phyloP scores from a whole-genome alignment of 345 rosid species.

The Pistacia atlantica region DNA sequence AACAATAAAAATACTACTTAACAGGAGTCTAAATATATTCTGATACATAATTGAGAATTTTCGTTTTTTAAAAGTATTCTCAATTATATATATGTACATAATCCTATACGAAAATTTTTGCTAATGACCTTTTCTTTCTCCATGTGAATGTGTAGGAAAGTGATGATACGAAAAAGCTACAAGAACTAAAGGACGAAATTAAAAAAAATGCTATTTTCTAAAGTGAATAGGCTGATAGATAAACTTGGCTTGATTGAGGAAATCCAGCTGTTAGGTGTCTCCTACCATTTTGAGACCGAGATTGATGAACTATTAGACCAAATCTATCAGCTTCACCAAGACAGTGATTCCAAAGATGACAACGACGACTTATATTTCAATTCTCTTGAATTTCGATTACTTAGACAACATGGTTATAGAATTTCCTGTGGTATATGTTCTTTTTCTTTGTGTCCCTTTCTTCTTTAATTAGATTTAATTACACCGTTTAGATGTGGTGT shows the following conservation, averaged over 20 bases:
- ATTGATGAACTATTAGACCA: constrained; percentile 25
- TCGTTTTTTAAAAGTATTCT: too few species aligned
- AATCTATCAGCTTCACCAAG: background rate
- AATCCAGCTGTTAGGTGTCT: constrained; percentile 44
- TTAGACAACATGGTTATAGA: constrained; percentile 31
- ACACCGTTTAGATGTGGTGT: too few species aligned
- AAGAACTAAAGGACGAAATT: constrained; percentile 25
- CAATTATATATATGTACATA: too few species aligned
- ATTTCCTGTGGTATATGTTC: background rate
- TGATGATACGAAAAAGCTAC: constrained; percentile 13
- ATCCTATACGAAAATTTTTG: too few species aligned
- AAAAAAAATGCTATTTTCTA: constrained; percentile 13
- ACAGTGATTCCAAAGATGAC: background rate
- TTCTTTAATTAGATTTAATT: background rate
- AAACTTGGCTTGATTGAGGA: constrained; percentile 32
- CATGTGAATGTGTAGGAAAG: background rate
- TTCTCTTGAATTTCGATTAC: constrained; percentile 30
- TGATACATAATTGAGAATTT: too few species aligned
- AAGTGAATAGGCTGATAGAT: background rate
- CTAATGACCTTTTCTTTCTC: background rate
- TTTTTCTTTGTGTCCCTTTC: background rate
- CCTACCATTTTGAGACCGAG: constrained; percentile 50
- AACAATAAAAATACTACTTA: too few species aligned
- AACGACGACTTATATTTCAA: background rate
- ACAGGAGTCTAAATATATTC: too few species aligned